Percentiles rank a stretch among this genome's conserved stretches.
These are phyloP conservation scores for Pyracantha coccinea DNA, from an alignment of 331 rosid genomes.

Conservation along the genomic window DNA sequence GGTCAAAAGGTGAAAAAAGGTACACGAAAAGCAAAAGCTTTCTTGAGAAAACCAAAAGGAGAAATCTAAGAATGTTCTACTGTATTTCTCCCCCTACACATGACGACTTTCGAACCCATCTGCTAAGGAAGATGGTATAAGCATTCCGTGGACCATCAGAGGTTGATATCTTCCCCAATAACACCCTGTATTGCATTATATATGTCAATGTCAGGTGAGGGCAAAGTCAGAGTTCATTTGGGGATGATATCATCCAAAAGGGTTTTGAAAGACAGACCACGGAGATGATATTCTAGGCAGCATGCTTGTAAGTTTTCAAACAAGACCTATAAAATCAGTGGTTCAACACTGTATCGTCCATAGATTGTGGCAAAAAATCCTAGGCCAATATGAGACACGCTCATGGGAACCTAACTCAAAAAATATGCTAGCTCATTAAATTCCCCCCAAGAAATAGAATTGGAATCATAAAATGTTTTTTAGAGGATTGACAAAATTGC, in stretches of 20 bases:
- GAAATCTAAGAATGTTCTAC: slow-evolving; percentile 23
- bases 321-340: slow-evolving; percentile 18
- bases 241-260: slow-evolving; percentile 43
- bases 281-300: slow-evolving; percentile 27
- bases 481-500: neutral
- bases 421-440: neutral
- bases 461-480: neutral
- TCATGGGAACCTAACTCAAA: neutral
- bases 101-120: slow-evolving; percentile 88
- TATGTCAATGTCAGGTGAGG: slow-evolving; percentile 64
- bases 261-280: slow-evolving; percentile 34
- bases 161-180: slow-evolving; percentile 87
- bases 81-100: slow-evolving; percentile 24
- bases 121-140: slow-evolving; percentile 75
- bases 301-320: slow-evolving; percentile 23
- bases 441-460: neutral
- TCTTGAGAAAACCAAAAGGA: slow-evolving; percentile 24
- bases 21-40: neutral
- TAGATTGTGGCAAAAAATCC: slow-evolving; percentile 1
- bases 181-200: slow-evolving; percentile 87
- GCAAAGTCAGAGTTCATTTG: slow-evolving; percentile 40
- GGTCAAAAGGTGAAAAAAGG: neutral
- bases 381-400: neutral
- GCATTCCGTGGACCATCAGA: slow-evolving; percentile 86
- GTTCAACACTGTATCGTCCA: slow-evolving; percentile 6